Evolutionary conservation across 2,329 filamentous ascomycete genomes (phyloP).

Genomic region (Aspergillus floridensis): DNA sequence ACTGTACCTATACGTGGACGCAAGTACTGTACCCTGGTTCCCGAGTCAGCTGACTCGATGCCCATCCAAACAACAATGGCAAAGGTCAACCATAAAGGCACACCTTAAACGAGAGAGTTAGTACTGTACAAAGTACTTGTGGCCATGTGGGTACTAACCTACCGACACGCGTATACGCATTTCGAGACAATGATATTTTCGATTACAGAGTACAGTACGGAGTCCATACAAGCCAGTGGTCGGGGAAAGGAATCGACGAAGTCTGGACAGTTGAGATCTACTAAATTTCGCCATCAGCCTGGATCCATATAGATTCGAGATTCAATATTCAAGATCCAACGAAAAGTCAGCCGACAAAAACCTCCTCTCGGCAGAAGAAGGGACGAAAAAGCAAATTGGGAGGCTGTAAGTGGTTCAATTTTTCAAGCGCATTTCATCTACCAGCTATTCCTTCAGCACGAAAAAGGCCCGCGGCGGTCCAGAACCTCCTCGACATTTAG

Average conservation of each 20-base stretch:
- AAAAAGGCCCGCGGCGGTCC: background rate
- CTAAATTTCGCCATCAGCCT: background rate
- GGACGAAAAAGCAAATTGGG: background rate
- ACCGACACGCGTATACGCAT: too few species aligned
- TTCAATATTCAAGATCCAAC: background rate
- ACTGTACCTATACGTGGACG: background rate
- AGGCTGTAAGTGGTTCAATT: too few species aligned
- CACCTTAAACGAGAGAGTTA: background rate
- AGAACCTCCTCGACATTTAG: background rate
- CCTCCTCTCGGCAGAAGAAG: background rate
- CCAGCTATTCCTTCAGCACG: background rate
- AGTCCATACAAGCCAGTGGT: constrained; percentile 39
- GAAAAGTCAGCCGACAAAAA: background rate
- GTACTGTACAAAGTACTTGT: constrained; percentile 3
- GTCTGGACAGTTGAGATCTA: background rate
- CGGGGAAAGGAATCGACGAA: constrained; percentile 15
- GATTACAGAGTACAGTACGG: constrained; percentile 16
- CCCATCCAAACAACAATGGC: constrained; percentile 2
- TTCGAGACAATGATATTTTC: too few species aligned
- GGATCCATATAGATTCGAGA: background rate
- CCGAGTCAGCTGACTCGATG: constrained; percentile 6
- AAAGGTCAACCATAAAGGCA: background rate
- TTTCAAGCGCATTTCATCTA: too few species aligned
- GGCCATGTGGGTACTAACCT: background rate
- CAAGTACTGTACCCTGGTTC: constrained; percentile 1